These are phyloP conservation scores for Hypoxylon sp. DNA, from an alignment of 2,329 filamentous ascomycete species.

Conservation along the genomic window DNA sequence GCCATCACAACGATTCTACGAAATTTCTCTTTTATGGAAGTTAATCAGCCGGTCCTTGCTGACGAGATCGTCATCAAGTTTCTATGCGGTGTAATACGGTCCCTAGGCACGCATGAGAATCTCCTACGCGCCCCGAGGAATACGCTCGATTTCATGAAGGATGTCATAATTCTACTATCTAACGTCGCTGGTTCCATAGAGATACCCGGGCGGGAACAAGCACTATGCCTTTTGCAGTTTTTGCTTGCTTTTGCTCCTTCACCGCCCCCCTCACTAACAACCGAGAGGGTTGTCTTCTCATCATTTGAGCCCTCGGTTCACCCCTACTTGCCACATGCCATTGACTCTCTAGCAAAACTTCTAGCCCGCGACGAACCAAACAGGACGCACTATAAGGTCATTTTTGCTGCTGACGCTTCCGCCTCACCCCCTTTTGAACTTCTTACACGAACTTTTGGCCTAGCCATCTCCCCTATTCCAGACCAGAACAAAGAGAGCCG, in stretches of 20 bases:
- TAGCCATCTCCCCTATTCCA: constrained; percentile 88
- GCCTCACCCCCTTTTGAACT: constrained; percentile 80
- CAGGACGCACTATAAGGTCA: constrained; percentile 82
- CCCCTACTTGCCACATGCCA: constrained; percentile 88
- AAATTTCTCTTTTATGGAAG: constrained; percentile 87
- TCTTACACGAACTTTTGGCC: constrained; percentile 86
- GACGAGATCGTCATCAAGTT: constrained; percentile 86
- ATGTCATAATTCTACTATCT: constrained; percentile 88
- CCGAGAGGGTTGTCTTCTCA: constrained; percentile 79
- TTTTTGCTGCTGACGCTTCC: constrained; percentile 81
- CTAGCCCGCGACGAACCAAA: constrained; percentile 95
- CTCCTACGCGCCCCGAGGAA: constrained; percentile 86
- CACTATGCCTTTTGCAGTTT: constrained; percentile 87
- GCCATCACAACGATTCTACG: constrained; percentile 93
- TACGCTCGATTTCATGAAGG: constrained; percentile 97
- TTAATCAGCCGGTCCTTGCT: constrained; percentile 81
- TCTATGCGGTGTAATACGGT: constrained; percentile 84
- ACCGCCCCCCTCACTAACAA: constrained; percentile 73
- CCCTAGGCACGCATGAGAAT: constrained; percentile 90
- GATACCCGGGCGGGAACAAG: constrained; percentile 88
- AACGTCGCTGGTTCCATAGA: constrained; percentile 87
- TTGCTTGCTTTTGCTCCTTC: constrained; percentile 89
- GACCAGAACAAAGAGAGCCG: constrained; percentile 71
- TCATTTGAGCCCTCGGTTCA: constrained; percentile 85
- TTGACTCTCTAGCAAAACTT: constrained; percentile 92